A percentile compares a stretch with the other conserved stretches of the same genome.
Evolutionary conservation across 2,329 filamentous ascomycete genomes (phyloP).

Genomic region (Aphanoascus verrucosus): DNA sequence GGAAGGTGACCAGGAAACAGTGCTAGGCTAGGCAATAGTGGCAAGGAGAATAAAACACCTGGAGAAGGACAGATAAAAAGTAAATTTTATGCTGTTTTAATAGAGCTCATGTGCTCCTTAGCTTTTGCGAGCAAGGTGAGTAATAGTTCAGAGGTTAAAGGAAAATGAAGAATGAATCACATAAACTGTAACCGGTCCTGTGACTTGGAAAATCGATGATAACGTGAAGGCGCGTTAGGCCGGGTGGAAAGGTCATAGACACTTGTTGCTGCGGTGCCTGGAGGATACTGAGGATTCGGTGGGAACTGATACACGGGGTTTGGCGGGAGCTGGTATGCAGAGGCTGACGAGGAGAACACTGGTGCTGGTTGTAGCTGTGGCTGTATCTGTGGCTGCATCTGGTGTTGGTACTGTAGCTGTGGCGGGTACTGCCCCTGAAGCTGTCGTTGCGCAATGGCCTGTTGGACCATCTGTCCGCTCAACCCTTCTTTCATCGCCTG

Average conservation of each 20-base stretch:
- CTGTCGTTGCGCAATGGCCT: constrained; percentile 60
- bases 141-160: background rate
- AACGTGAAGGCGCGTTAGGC: background rate
- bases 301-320: constrained; percentile 15
- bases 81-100: background rate
- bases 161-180: background rate
- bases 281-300: constrained; percentile 4
- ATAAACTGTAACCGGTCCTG: constrained; percentile 10
- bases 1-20: background rate
- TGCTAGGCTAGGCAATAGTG: background rate
- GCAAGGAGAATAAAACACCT: background rate
- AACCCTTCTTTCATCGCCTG: constrained; percentile 58
- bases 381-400: constrained; percentile 26
- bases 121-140: background rate
- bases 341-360: constrained; percentile 19
- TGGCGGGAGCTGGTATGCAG: constrained; percentile 16
- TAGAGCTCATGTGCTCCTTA: background rate
- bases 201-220: constrained; percentile 11
- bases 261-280: background rate
- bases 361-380: constrained; percentile 25
- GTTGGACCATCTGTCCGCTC: constrained; percentile 59
- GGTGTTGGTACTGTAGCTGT: constrained; percentile 24
- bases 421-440: constrained; percentile 40
- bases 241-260: constrained; percentile 3
- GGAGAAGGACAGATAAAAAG: background rate